These are phyloP conservation scores for Periglandula ipomoeae DNA, from an alignment of 2,329 filamentous ascomycete species.

Conservation along the genomic window DNA sequence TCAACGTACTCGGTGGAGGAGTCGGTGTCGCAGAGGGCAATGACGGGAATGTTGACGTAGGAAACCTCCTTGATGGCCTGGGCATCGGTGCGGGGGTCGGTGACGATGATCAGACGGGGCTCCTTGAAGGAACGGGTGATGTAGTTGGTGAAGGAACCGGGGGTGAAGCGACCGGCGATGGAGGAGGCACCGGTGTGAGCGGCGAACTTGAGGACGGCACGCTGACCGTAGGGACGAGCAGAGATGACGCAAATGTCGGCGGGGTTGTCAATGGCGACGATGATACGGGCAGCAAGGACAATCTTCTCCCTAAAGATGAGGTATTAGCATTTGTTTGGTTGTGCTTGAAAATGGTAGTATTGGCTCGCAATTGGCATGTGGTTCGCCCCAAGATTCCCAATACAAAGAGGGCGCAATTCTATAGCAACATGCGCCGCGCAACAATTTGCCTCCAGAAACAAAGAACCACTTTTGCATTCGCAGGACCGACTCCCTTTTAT, in stretches of 20 bases:
- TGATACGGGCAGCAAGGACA: slow-evolving; percentile 96
- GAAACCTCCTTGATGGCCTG: slow-evolving; percentile 99
- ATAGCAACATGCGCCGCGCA: background rate
- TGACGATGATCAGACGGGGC: slow-evolving; percentile 98
- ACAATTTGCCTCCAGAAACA: background rate
- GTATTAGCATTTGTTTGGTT: slow-evolving; percentile 7
- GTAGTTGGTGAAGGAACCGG: slow-evolving; percentile 99
- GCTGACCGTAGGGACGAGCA: slow-evolving; percentile 98
- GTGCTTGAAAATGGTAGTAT: background rate
- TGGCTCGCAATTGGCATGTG: background rate
- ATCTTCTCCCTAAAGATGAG: slow-evolving; percentile 81
- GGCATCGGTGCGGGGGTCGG: slow-evolving; percentile 97
- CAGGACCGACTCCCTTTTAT: background rate
- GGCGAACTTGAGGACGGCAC: slow-evolving; percentile 99
- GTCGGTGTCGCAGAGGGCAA: slow-evolving; percentile 98
- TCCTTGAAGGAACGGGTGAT: slow-evolving; percentile 99
- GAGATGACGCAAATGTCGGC: slow-evolving; percentile 99
- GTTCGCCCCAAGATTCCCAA: background rate
- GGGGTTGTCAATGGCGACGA: slow-evolving; percentile 98
- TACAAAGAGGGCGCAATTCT: background rate
- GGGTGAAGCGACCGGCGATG: slow-evolving; percentile 99
- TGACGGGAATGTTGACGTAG: slow-evolving; percentile 99
- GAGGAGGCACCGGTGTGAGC: slow-evolving; percentile 95
- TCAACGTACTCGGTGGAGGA: slow-evolving; percentile 99
- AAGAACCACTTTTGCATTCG: background rate